Evolutionary conservation across 2,329 filamentous ascomycete species (phyloP).

Genomic region (Chaetomium sp.): DNA sequence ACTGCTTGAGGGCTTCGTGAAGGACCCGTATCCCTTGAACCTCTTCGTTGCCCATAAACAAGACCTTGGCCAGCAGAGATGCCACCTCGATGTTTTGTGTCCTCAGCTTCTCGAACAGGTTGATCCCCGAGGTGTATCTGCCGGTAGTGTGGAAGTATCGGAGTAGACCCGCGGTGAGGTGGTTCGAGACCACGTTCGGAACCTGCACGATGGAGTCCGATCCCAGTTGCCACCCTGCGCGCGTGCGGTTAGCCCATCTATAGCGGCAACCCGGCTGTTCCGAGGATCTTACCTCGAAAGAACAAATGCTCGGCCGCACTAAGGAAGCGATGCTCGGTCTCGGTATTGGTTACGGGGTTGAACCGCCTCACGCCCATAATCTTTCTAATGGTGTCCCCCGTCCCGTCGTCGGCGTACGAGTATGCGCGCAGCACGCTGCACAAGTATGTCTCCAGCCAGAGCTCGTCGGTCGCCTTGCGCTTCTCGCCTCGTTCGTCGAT

Average conservation of each 20-base stretch:
- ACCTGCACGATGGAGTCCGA: conserved; percentile 98
- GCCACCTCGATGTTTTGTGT: conserved; percentile 91
- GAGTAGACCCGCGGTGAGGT: conserved; percentile 88
- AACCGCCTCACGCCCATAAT: conserved; percentile 97
- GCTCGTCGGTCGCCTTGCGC: conserved; percentile 84
- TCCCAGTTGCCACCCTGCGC: conserved; percentile 84
- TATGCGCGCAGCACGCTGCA: conserved; percentile 94
- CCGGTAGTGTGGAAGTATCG: conserved; percentile 96
- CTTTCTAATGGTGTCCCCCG: conserved; percentile 90
- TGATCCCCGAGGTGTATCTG: conserved; percentile 91
- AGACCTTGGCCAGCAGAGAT: conserved; percentile 84
- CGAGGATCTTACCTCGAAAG: conserved; percentile 71
- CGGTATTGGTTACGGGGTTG: conserved; percentile 97
- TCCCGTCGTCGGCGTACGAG: conserved; percentile 94
- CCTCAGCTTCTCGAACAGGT: conserved; percentile 94
- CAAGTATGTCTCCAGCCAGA: conserved; percentile 97
- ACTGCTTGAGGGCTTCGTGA: conserved; percentile 83
- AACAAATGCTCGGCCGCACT: conserved; percentile 93
- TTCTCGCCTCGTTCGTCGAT: conserved; percentile 97
- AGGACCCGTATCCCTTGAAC: conserved; percentile 90
- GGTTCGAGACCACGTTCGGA: conserved; percentile 93
- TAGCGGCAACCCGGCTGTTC: conserved; percentile 64
- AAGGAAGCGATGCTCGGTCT: conserved; percentile 94
- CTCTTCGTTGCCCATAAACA: conserved; percentile 94
- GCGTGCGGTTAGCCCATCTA: conserved; percentile 17